These are phyloP conservation scores for Collybia mongolica DNA, from an alignment of 768 basidiomycete species.

Conservation along the genomic window DNA sequence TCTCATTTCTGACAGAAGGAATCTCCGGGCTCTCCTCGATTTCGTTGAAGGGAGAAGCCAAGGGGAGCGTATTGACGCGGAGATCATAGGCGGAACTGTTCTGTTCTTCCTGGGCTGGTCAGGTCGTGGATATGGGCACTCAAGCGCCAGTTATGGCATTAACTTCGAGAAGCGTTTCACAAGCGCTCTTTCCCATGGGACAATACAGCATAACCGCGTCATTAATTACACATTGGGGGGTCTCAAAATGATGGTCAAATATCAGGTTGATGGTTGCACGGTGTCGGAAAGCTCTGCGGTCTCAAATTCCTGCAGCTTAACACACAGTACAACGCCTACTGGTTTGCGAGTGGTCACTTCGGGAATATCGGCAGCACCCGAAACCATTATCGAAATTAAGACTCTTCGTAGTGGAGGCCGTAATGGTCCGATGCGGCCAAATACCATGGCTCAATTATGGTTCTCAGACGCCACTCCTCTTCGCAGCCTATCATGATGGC, in stretches of 20 bases:
- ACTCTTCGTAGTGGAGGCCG: slow-evolving; percentile 8
- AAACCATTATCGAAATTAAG: slow-evolving; percentile 18
- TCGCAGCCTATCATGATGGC: slow-evolving; percentile 17
- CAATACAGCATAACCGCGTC: slow-evolving; percentile 15
- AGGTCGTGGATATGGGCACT: slow-evolving; percentile 3
- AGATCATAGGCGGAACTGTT: slow-evolving; percentile 13
- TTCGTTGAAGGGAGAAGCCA: slow-evolving; percentile 6
- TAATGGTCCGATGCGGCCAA: neutral
- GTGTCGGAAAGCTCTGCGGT: neutral
- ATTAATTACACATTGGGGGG: slow-evolving; percentile 17
- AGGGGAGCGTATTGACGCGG: slow-evolving; percentile 16
- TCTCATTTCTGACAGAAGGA: slow-evolving; percentile 16
- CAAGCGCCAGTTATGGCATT: slow-evolving; percentile 7
- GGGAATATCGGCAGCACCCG: slow-evolving; percentile 9
- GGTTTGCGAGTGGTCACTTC: slow-evolving; percentile 7
- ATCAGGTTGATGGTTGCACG: slow-evolving; percentile 27
- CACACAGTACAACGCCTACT: slow-evolving; percentile 1
- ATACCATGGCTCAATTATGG: slow-evolving; percentile 16
- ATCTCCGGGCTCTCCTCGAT: slow-evolving; percentile 15
- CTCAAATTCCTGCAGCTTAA: neutral
- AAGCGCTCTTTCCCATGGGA: slow-evolving; percentile 8
- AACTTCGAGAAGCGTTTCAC: slow-evolving; percentile 18
- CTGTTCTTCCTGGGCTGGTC: slow-evolving; percentile 19
- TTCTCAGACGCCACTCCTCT: slow-evolving; percentile 18
- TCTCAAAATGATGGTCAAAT: slow-evolving; percentile 27